Evolutionary conservation across 1,284 basidiomycete species (phyloP).

Genomic region (Boletus semigastroideus): DNA sequence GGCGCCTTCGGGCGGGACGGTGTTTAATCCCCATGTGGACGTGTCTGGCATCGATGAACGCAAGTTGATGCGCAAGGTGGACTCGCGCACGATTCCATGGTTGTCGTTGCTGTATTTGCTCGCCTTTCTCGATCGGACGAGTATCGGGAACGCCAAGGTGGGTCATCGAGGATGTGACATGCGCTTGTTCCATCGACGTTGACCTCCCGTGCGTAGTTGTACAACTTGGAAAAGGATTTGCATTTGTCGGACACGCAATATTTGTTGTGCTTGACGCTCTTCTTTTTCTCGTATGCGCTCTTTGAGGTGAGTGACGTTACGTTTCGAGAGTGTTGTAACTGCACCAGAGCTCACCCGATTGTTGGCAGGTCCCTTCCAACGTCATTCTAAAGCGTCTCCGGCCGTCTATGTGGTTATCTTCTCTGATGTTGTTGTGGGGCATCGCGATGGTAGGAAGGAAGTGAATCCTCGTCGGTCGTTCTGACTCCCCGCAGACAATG

Average conservation of each 20-base stretch:
- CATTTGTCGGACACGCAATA: constrained; percentile 64
- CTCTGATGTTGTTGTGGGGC: constrained; percentile 67
- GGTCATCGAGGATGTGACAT: neutral
- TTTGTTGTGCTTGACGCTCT: constrained; percentile 59
- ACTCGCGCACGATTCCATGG: constrained; percentile 65
- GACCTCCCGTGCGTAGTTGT: constrained; percentile 42
- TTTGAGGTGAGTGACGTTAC: constrained; percentile 46
- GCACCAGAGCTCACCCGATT: neutral
- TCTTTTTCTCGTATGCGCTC: constrained; percentile 64
- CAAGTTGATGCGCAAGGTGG: constrained; percentile 65
- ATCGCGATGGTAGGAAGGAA: constrained; percentile 58
- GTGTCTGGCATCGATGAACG: constrained; percentile 58
- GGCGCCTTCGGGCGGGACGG: neutral
- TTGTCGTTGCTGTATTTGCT: constrained; percentile 72
- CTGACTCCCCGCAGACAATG: constrained; percentile 44
- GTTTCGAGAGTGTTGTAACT: neutral
- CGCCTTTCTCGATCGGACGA: constrained; percentile 75
- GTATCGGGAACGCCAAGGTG: constrained; percentile 80
- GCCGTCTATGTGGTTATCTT: constrained; percentile 65
- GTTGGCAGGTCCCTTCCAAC: constrained; percentile 60
- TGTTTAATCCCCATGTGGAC: constrained; percentile 55
- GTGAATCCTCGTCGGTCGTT: neutral
- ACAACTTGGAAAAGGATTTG: constrained; percentile 52
- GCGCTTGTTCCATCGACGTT: neutral
- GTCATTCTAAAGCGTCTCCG: constrained; percentile 70